Conservation (phyloP, 306 rosid genomes). For the Lagenaria siceraria region DNA sequence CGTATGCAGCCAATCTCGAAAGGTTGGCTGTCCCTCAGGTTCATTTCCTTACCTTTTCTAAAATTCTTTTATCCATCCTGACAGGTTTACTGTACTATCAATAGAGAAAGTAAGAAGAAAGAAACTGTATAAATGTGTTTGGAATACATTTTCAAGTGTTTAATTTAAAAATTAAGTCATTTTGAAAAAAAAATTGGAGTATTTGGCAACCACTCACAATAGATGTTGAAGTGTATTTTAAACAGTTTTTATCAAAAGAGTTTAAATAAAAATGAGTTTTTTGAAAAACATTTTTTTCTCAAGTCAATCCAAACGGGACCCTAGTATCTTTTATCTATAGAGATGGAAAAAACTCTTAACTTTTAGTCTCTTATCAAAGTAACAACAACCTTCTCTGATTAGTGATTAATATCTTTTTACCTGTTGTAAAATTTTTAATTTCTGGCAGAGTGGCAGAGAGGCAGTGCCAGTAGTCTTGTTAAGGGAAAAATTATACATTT, state of each 20-base stretch:
- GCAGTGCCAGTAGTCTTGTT: background rate
- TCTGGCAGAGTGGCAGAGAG: background rate
- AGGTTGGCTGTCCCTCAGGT: slow-evolving; percentile 98
- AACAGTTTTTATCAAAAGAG: too few species aligned
- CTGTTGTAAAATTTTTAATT: background rate
- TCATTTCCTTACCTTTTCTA: background rate
- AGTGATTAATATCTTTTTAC: background rate
- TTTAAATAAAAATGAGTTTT: too few species aligned
- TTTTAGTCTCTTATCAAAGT: background rate
- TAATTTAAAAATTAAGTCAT: too few species aligned
- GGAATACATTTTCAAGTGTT: too few species aligned
- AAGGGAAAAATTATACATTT: background rate
- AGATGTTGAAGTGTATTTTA: too few species aligned
- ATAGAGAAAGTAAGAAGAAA: background rate
- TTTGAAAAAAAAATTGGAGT: too few species aligned
- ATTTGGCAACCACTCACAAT: too few species aligned
- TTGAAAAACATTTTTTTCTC: too few species aligned
- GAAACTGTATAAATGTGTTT: background rate
- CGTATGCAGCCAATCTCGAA: slow-evolving; percentile 94
- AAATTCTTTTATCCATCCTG: background rate
- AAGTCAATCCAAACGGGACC: too few species aligned
- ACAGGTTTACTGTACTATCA: background rate
- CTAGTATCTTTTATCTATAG: background rate
- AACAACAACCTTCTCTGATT: background rate
- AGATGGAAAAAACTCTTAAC: background rate